A percentile compares a stretch with the other conserved stretches of the same genome.
Conservation (phyloP, 2,329 filamentous ascomycete species). For the Aspergillus pseudonomiae region DNA sequence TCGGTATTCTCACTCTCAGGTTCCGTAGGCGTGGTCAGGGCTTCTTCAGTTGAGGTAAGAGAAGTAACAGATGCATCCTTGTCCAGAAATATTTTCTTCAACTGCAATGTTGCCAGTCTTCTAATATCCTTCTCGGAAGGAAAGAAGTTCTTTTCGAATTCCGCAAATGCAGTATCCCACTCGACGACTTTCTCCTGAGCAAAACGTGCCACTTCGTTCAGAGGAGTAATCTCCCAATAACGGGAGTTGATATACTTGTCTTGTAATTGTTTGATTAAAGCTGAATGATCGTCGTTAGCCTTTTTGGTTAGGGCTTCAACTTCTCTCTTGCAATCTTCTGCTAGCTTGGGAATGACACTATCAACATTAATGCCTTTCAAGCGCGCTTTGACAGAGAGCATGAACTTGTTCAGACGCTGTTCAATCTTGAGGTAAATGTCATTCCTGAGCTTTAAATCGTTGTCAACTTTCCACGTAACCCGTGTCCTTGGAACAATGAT, state of each 20-base stretch:
- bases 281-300: constrained; percentile 79
- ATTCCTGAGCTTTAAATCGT: constrained; percentile 90
- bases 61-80: constrained; percentile 78
- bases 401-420: constrained; percentile 82
- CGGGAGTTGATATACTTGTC: constrained; percentile 90
- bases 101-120: constrained; percentile 84
- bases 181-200: constrained; percentile 91
- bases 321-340: constrained; percentile 77
- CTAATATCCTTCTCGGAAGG: constrained; percentile 95
- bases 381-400: constrained; percentile 79
- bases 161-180: constrained; percentile 87
- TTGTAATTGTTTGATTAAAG: constrained; percentile 76
- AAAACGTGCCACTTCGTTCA: constrained; percentile 84
- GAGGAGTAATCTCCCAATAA: constrained; percentile 94
- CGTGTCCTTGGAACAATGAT: constrained; percentile 87
- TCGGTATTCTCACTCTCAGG: constrained; percentile 32
- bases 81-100: constrained; percentile 94
- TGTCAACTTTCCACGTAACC: constrained; percentile 97
- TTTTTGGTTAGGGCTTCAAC: constrained; percentile 77
- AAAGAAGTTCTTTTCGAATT: constrained; percentile 91
- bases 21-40: constrained; percentile 51
- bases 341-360: constrained; percentile 84
- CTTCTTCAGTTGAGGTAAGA: constrained; percentile 69
- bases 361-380: constrained; percentile 89
- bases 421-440: constrained; percentile 83